phyloP scores from a whole-genome alignment of 371 early-diverging fungal species.

The Haplosporangium sp. region DNA sequence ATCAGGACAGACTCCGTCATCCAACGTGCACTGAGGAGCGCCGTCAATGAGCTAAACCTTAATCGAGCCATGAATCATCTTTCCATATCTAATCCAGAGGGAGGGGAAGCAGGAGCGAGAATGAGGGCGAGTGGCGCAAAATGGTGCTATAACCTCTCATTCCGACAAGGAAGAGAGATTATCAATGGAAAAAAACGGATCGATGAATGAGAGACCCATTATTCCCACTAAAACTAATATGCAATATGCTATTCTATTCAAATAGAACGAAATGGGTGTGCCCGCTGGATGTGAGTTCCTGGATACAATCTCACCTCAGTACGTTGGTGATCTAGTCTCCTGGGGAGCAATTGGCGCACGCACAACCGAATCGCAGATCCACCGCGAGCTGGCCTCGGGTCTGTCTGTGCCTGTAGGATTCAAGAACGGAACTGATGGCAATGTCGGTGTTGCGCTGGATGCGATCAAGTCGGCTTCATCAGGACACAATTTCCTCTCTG shows the following conservation, averaged over 20 bases:
- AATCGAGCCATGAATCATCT: too few relatives aligned
- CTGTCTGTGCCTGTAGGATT: conserved; percentile 96
- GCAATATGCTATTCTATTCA: neutral
- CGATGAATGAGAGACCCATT: neutral
- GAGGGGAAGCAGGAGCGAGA: too few relatives aligned
- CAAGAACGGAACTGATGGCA: conserved; percentile 96
- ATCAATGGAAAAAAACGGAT: too few relatives aligned
- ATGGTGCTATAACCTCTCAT: too few relatives aligned
- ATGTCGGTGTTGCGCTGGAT: conserved; percentile 87
- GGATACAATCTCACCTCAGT: conserved; percentile 96
- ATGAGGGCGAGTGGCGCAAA: too few relatives aligned
- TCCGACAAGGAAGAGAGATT: too few relatives aligned
- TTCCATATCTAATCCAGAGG: too few relatives aligned
- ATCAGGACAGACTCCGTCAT: too few relatives aligned
- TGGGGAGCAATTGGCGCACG: conserved; percentile 97
- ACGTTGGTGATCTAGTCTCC: conserved; percentile 88
- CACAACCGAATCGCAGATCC: conserved; percentile 93
- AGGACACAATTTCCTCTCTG: conserved; percentile 92
- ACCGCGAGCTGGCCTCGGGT: conserved; percentile 94
- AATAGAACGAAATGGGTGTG: conserved; percentile 83
- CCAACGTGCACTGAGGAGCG: too few relatives aligned
- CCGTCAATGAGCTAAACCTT: too few relatives aligned
- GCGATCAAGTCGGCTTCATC: conserved; percentile 89
- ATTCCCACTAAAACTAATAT: neutral
- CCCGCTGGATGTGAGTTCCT: conserved; percentile 92